A percentile compares a stretch with the other conserved stretches of the same genome.
These are phyloP conservation scores for Phialophora macrospora DNA, from an alignment of 2,329 filamentous ascomycete genomes.

Conservation along the genomic window DNA sequence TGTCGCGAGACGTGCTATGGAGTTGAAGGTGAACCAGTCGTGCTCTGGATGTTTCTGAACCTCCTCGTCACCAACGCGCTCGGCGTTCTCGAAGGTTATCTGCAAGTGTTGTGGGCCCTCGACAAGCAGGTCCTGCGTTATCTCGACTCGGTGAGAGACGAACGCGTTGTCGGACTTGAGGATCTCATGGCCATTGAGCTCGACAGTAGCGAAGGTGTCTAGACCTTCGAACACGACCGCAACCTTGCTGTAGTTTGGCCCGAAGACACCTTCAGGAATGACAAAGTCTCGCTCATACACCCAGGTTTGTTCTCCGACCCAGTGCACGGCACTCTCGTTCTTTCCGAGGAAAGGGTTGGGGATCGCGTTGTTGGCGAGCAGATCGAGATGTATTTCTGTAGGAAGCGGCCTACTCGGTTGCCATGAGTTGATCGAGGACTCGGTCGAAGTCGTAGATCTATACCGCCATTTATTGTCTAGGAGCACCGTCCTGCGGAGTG, in stretches of 20 bases:
- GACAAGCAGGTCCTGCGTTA: constrained; percentile 4
- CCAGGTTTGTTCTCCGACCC: constrained; percentile 75
- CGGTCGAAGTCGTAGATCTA: background rate
- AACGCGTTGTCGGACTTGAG: constrained; percentile 81
- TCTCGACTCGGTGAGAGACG: constrained; percentile 68
- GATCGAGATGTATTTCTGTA: constrained; percentile 38
- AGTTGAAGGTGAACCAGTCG: constrained; percentile 29
- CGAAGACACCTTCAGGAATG: constrained; percentile 43
- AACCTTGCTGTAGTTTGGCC: constrained; percentile 46
- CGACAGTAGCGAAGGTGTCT: constrained; percentile 76
- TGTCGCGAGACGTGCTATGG: constrained; percentile 6
- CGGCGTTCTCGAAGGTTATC: constrained; percentile 56
- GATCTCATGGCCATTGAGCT: constrained; percentile 69
- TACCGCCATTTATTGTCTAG: constrained; percentile 3
- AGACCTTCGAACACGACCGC: constrained; percentile 76
- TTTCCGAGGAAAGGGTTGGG: constrained; percentile 72
- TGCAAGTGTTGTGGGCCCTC: constrained; percentile 48
- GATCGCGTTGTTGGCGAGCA: constrained; percentile 42
- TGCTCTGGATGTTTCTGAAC: constrained; percentile 20
- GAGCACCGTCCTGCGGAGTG: background rate
- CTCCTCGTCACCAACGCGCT: constrained; percentile 50
- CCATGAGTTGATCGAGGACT: constrained; percentile 1
- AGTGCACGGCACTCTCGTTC: constrained; percentile 72
- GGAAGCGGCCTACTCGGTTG: constrained; percentile 13
- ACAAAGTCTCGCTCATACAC: constrained; percentile 68